phyloP scores from a whole-genome alignment of 225 moss, liverwort and hornwort genomes.

The Takakia lepidozioides region DNA sequence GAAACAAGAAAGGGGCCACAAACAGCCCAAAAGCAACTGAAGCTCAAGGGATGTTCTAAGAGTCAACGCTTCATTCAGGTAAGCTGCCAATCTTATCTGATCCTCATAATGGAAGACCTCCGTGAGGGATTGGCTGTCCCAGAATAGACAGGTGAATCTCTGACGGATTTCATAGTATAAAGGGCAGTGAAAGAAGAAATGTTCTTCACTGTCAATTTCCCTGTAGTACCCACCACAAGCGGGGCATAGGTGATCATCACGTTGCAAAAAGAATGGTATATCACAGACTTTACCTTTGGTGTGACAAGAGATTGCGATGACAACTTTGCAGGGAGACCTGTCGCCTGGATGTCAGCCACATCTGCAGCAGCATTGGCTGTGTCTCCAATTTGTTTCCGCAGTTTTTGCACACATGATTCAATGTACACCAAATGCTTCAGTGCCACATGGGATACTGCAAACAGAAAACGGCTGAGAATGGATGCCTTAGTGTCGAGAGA shows the following conservation, averaged over 20 bases:
- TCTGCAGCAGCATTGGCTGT: constrained; percentile 60
- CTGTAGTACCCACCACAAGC: background rate
- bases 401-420: constrained; percentile 62
- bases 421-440: constrained; percentile 92
- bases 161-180: too few relatives aligned
- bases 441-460: constrained; percentile 72
- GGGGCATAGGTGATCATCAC: background rate
- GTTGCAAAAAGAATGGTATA: too few relatives aligned
- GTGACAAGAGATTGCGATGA: background rate
- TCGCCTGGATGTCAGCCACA: constrained; percentile 44
- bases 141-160: too few relatives aligned
- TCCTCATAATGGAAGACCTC: too few relatives aligned
- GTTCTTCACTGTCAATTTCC: too few relatives aligned
- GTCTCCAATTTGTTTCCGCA: constrained; percentile 74
- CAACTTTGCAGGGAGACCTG: background rate
- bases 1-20: too few relatives aligned
- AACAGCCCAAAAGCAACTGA: too few relatives aligned
- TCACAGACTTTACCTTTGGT: constrained; percentile 29
- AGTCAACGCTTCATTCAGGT: too few relatives aligned
- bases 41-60: too few relatives aligned
- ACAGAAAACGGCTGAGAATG: constrained; percentile 69
- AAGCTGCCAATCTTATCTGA: too few relatives aligned
- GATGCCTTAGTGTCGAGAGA: constrained; percentile 21
- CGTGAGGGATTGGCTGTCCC: too few relatives aligned
- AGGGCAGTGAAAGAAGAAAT: too few relatives aligned